Evolutionary conservation across 352 stramenopile species (phyloP), one percentile per base, ranked within the genome.

Genomic region (Globisporangium iwayamae): DNA sequence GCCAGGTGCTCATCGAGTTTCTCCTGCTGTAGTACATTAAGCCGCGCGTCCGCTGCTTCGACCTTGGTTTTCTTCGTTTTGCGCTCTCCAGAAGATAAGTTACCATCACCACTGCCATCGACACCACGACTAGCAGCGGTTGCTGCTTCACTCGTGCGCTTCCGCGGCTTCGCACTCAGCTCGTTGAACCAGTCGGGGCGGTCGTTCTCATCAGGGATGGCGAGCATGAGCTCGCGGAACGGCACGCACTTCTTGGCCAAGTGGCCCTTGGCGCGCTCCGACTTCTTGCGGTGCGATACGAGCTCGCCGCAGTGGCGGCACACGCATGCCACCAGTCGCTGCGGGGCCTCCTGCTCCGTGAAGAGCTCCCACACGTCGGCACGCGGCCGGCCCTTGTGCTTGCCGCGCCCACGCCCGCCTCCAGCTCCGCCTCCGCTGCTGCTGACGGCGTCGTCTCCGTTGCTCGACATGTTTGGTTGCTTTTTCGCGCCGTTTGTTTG

Each of bases 251-350:
- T 81, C 67, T 85, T 78, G 30, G 60, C 60, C 14, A 87, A 68
- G 61, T 90, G 78, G 64, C 70, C 65, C 28, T 80, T 80, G 46
- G 79, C 78, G 41, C 84, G 76, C 45, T 75, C 78, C 70, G 75
- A 88, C 74, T 87, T 90, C 68, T 87, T 85, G 67, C 78, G 75
- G 63, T 90, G 74, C 9, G 65, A 65, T 6, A 88, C 67, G 1
- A 67, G 54, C 38, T 67, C 56, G 41, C 67, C 66, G 62, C 81
- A 90, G 70, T 88, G 81, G 43, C 78, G 78, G 46, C 81, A 90
- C 43, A 70, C 56, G 34, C 78, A 69, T 48, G 75, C 48, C 25
- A 63, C 43, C 38, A 68, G 48, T 53, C 85, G 84, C 69, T 87
- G 80, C 7, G 81, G 81, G 66, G 86, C 68, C 0, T 68, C 54